Evolutionary conservation across 2,329 filamentous ascomycete genomes (phyloP).

Genomic region (Sporothrix variecibatus): DNA sequence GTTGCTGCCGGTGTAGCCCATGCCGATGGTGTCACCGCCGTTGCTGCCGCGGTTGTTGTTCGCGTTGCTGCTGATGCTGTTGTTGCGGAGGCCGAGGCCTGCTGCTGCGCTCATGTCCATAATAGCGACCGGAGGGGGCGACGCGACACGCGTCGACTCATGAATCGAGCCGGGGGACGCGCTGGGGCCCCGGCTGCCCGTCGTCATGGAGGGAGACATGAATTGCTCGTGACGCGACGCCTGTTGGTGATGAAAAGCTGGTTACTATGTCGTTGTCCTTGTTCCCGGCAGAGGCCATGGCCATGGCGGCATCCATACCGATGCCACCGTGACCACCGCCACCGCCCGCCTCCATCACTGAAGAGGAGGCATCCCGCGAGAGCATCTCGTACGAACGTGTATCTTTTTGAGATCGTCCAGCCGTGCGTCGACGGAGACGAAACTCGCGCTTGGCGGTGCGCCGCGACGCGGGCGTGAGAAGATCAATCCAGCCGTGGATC

Average conservation of each 20-base stretch:
- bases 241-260: slow-evolving; percentile 30
- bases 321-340: not conserved
- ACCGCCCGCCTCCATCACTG: slow-evolving; percentile 30
- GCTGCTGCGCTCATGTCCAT: slow-evolving; percentile 21
- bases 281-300: slow-evolving; percentile 10
- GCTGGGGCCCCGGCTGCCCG: not conserved
- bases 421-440: slow-evolving; percentile 82
- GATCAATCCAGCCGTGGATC: slow-evolving; percentile 77
- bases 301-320: not conserved
- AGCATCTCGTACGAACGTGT: slow-evolving; percentile 81
- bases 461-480: slow-evolving; percentile 54
- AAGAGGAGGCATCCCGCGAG: slow-evolving; percentile 48
- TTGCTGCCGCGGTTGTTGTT: slow-evolving; percentile 12
- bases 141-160: slow-evolving; percentile 5
- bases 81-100: not conserved
- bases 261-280: slow-evolving; percentile 50
- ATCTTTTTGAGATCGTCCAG: slow-evolving; percentile 58
- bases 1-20: slow-evolving; percentile 2
- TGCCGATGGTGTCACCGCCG: not conserved
- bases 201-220: slow-evolving; percentile 6
- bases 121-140: slow-evolving; percentile 8
- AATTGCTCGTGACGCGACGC: slow-evolving; percentile 5
- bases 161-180: slow-evolving; percentile 8
- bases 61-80: not conserved
- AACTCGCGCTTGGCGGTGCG: slow-evolving; percentile 70